These are phyloP conservation scores for Botrytis pseudocinerea DNA, from an alignment of 2,329 filamentous ascomycete species.

Conservation along the genomic window DNA sequence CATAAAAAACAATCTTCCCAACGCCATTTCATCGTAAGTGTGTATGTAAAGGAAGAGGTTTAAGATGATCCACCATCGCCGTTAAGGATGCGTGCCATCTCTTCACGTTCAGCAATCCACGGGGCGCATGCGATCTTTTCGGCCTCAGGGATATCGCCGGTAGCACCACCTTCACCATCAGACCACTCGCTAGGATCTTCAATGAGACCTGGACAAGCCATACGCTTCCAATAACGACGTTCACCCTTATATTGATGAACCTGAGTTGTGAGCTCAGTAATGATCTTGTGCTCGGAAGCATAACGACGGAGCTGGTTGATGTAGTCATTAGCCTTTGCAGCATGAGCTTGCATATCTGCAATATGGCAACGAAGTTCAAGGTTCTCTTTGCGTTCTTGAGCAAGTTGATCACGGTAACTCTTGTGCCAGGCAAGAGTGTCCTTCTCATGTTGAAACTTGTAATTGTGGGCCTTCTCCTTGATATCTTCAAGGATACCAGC, in stretches of 20 bases:
- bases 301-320: slow-evolving; percentile 57
- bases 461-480: slow-evolving; percentile 64
- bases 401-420: slow-evolving; percentile 64
- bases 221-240: slow-evolving; percentile 65
- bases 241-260: slow-evolving; percentile 57
- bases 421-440: slow-evolving; percentile 66
- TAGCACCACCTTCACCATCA: slow-evolving; percentile 61
- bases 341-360: slow-evolving; percentile 65
- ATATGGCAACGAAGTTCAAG: slow-evolving; percentile 63
- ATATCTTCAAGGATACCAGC: slow-evolving; percentile 57
- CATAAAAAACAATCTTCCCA: slow-evolving; percentile 1
- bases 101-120: slow-evolving; percentile 12
- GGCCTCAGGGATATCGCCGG: slow-evolving; percentile 50
- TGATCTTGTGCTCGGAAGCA: slow-evolving; percentile 56
- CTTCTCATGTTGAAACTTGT: slow-evolving; percentile 62
- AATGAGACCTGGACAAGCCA: slow-evolving; percentile 61
- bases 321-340: slow-evolving; percentile 57
- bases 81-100: slow-evolving; percentile 15
- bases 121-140: slow-evolving; percentile 29
- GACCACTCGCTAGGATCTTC: slow-evolving; percentile 58
- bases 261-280: slow-evolving; percentile 56
- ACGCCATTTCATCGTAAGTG: slow-evolving; percentile 6
- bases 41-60: not conserved
- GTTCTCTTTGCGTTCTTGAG: slow-evolving; percentile 65
- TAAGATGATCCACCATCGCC: not conserved